These are phyloP conservation scores for Protomyces lactucae-debilis DNA, from an alignment of 1,139 yeast species.

Conservation along the genomic window DNA sequence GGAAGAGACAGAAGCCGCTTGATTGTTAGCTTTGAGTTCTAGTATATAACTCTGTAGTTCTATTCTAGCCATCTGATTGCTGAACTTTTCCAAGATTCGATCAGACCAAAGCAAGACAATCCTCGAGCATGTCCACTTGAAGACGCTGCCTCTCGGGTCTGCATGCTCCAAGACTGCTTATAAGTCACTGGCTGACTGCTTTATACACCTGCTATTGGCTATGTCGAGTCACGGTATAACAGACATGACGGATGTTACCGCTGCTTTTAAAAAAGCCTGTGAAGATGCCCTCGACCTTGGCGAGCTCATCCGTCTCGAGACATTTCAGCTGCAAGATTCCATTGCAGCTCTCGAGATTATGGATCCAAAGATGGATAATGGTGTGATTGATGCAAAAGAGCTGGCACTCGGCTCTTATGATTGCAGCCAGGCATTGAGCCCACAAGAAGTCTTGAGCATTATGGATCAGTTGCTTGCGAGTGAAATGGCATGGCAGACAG, in stretches of 20 bases:
- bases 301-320: constrained; percentile 22
- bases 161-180: too few species aligned
- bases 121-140: too few species aligned
- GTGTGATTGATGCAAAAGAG: constrained; percentile 16
- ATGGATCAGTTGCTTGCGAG: constrained; percentile 25
- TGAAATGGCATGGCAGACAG: constrained; percentile 28
- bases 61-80: too few species aligned
- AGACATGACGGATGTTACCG: constrained; percentile 9
- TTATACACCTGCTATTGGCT: background rate
- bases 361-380: constrained; percentile 31
- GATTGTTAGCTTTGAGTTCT: background rate
- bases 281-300: constrained; percentile 17
- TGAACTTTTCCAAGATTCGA: too few species aligned
- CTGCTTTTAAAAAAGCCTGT: constrained; percentile 1
- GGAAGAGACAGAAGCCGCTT: constrained; percentile 37
- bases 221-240: background rate
- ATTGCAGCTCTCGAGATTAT: constrained; percentile 30
- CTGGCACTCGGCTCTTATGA: background rate
- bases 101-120: too few species aligned
- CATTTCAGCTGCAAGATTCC: constrained; percentile 28
- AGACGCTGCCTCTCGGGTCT: too few species aligned
- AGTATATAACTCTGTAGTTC: too few species aligned
- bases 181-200: background rate
- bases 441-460: constrained; percentile 6
- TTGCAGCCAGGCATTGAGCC: background rate